phyloP scores from a whole-genome alignment of 192 early-diverging fungal species.

The Podila minutissima region DNA sequence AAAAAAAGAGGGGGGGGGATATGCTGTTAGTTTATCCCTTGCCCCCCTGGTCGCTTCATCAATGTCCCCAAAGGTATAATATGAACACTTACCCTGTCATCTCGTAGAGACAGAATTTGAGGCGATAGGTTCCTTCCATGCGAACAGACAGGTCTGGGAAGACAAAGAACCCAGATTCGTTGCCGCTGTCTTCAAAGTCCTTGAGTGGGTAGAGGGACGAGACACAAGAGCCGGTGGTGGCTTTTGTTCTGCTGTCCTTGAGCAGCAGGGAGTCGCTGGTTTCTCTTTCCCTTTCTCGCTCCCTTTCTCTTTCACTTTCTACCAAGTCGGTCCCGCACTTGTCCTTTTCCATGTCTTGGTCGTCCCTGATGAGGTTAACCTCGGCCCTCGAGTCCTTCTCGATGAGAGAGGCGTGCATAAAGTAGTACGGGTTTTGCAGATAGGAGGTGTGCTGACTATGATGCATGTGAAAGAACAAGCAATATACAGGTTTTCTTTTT shows the following conservation, averaged over 20 bases:
- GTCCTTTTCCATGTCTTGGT: slow-evolving; percentile 68
- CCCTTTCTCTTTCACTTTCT: background rate
- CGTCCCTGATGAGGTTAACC: slow-evolving; percentile 89
- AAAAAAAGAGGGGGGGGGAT: too few relatives aligned
- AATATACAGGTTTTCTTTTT: too few relatives aligned
- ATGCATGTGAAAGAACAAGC: too few relatives aligned
- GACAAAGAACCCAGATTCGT: slow-evolving; percentile 96
- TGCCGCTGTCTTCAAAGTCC: slow-evolving; percentile 79
- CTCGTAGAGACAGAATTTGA: slow-evolving; percentile 92
- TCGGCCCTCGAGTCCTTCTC: slow-evolving; percentile 85
- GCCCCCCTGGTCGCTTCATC: too few relatives aligned
- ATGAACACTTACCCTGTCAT: slow-evolving; percentile 73
- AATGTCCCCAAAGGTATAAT: too few relatives aligned
- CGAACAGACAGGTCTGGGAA: slow-evolving; percentile 96
- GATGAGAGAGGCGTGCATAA: slow-evolving; percentile 96
- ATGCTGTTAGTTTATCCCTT: too few relatives aligned
- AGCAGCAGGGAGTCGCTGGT: slow-evolving; percentile 81
- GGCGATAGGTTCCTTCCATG: slow-evolving; percentile 88
- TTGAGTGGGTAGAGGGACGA: slow-evolving; percentile 92
- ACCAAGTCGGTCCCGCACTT: background rate
- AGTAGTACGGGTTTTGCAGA: slow-evolving; percentile 92
- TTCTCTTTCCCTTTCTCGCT: slow-evolving; percentile 21
- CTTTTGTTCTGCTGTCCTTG: slow-evolving; percentile 85
- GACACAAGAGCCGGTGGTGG: slow-evolving; percentile 93
- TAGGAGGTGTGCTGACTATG: slow-evolving; percentile 45